These are phyloP conservation scores for Zymoseptoria crescenta DNA, from an alignment of 2,329 filamentous ascomycete genomes.

Conservation along the genomic window DNA sequence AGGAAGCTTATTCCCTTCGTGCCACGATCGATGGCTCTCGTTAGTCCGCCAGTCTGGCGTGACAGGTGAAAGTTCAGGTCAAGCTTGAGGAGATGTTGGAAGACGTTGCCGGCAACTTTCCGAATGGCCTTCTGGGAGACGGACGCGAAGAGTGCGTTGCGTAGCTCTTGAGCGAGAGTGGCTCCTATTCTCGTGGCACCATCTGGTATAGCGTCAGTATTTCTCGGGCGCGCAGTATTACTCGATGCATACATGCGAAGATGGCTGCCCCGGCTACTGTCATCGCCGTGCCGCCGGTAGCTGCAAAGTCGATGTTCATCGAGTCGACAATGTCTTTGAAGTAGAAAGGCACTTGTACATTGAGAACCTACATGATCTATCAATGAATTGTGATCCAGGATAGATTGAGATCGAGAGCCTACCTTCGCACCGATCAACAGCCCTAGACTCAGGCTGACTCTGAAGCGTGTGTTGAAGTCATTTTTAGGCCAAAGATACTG, in stretches of 20 bases:
- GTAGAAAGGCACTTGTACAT: constrained; percentile 97
- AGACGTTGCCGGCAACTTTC: constrained; percentile 83
- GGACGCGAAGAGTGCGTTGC: constrained; percentile 93
- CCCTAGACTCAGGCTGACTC: constrained; percentile 76
- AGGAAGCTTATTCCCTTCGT: constrained; percentile 98
- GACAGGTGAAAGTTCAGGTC: constrained; percentile 91
- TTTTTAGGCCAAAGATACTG: constrained; percentile 93
- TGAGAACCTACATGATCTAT: constrained; percentile 54
- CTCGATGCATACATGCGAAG: constrained; percentile 46
- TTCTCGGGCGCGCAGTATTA: background rate
- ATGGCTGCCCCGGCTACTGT: constrained; percentile 90
- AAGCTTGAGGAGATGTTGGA: constrained; percentile 77
- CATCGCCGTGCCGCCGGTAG: constrained; percentile 77
- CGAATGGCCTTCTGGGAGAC: constrained; percentile 96
- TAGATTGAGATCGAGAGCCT: constrained; percentile 14
- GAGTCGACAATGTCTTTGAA: constrained; percentile 97
- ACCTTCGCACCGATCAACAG: constrained; percentile 83
- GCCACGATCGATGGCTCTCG: constrained; percentile 87
- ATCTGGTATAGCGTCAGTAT: constrained; percentile 40
- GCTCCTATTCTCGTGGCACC: constrained; percentile 82
- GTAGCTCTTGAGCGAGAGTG: constrained; percentile 82
- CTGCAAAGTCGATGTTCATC: constrained; percentile 92
- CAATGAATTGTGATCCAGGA: constrained; percentile 17
- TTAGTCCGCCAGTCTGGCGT: constrained; percentile 90
- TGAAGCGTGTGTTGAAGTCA: constrained; percentile 70